Evolutionary conservation across 192 early-diverging fungal species (phyloP), one percentile per base, ranked within the genome.

Genomic region (Coemansia sp.): DNA sequence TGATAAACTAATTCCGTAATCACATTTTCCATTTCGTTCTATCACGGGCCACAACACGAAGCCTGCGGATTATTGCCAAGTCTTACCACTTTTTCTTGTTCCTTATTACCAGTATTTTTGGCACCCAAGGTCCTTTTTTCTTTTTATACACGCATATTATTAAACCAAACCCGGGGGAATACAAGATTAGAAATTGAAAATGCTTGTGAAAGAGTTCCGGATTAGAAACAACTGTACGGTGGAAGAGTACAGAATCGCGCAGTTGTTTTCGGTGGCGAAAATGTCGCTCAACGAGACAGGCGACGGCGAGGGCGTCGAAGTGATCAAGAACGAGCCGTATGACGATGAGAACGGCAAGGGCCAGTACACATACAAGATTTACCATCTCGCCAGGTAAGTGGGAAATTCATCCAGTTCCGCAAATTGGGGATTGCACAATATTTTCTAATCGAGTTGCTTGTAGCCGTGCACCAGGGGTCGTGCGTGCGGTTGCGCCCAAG

Each of bases 321-420:
- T 92, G 35, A 37, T 87, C 9, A 82, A 84, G 67, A 92, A 92
- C 61, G 89, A 90, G 62, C 90, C 89, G 14, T 92, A 92, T 69
- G 86, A 88, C 55, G 84, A 90, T 65, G 62, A 84, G 58, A 56
- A 82, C 32, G 83, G 86, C 53, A 89, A 89, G 73, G 90, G 90
- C 53, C 90, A 92, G 70, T 92, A 87, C 69, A 92, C 90, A 45
- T 84, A 87, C 75, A 92, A 92, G 81, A 88, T 92, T 65, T 86
- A 86, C 74, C 84, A 82, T 52, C 73, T 87, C 27, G 78, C 49
- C 29, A 76, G 57, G 66, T 63, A 77, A 57, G 27, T 27, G 17
- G 49, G 15, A 51, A 3, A 24, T 22, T 59, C 24, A 23, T 21
- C 21, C 21, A 21, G 21, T 21, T 21, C 21, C 21, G 35, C 39